These are phyloP conservation scores for Aristolochia californica DNA, from an alignment of 164 flowering plant genomes.

Conservation along the genomic window DNA sequence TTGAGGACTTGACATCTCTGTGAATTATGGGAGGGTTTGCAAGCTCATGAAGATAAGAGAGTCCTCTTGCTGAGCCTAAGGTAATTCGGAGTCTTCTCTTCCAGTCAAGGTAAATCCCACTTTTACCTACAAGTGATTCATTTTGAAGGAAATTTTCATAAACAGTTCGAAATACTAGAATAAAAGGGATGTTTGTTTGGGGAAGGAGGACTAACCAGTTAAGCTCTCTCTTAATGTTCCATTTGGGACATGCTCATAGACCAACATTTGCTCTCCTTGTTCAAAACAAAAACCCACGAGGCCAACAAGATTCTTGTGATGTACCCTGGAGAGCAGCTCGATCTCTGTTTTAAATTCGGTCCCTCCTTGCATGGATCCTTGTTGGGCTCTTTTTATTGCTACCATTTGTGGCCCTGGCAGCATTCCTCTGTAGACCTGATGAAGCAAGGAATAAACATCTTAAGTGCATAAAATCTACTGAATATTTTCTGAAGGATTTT, in stretches of 20 bases:
- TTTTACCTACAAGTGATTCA: constrained; percentile 33
- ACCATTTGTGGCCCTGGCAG: constrained; percentile 38
- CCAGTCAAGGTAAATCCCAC: constrained; percentile 60
- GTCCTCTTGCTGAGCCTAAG: constrained; percentile 68
- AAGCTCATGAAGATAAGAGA: constrained; percentile 70
- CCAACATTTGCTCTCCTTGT: constrained; percentile 70
- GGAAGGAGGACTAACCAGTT: constrained; percentile 29
- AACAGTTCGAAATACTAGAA: neutral
- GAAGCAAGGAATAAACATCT: neutral
- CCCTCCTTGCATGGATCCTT: constrained; percentile 70
- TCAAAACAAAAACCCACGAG: constrained; percentile 70
- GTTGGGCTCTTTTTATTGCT: constrained; percentile 72
- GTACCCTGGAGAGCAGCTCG: constrained; percentile 68
- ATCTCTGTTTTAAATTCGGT: constrained; percentile 68
- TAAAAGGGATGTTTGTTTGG: neutral
- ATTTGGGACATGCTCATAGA: constrained; percentile 59
- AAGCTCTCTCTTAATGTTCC: constrained; percentile 55
- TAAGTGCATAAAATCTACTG: no score
- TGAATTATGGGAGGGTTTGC: constrained; percentile 74
- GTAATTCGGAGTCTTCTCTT: constrained; percentile 65
- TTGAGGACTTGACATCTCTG: constrained; percentile 66
- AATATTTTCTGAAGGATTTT: neutral
- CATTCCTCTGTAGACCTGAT: constrained; percentile 61
- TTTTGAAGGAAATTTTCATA: neutral
- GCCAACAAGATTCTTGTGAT: constrained; percentile 66